Evolutionary conservation across 768 basidiomycete species (phyloP), one percentile per base, ranked within the genome.

Genomic region (Russula abietina): DNA sequence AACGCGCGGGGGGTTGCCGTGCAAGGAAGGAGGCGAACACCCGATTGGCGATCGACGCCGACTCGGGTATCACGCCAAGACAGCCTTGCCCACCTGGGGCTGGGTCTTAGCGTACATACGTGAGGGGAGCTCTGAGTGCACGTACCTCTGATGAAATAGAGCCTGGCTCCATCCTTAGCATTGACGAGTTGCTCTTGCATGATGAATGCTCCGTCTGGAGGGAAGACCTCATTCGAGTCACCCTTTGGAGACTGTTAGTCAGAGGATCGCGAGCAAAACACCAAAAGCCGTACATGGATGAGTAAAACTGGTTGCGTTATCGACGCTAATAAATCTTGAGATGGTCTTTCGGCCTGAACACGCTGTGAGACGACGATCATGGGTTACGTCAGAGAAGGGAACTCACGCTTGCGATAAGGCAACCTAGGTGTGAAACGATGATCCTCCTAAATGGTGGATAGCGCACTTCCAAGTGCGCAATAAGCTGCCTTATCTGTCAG

Each of bases 11-110:
- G 16, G 70, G 65, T 11, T 61, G 64, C 4, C 61, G 55, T 12
- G 61, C 39, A 22, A 70, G 65, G 60, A 70, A 70, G 19, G 57
- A 59, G 12, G 64, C 60, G 49, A 68, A 70, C 9, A 70, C 69
- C 4, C 70, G 67, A 51, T 70, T 68, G 33, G 69, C 55, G 51
- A 70, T 67, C 2, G 70, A 65, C 7, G 69, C 67, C 12, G 22
- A 56, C 17, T 67, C 61, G 2, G 70, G 69, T 8, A 70, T 55
- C 2, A 68, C 56, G 55, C 61, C 54, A 4, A 70, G 55, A 17
- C 55, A 66, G 28, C 61, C 67, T n/a, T 62, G 50, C 3, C 54
- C 60, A 14, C 67, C 68, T 69, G 33, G n/a, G n/a, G 36, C 14
- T 2, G n/a, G 14, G n/a, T 32, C 8, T 66, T 28, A 65, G 53